Conservation (phyloP, 2,329 filamentous ascomycete species). For the Talaromyces sp. region DNA sequence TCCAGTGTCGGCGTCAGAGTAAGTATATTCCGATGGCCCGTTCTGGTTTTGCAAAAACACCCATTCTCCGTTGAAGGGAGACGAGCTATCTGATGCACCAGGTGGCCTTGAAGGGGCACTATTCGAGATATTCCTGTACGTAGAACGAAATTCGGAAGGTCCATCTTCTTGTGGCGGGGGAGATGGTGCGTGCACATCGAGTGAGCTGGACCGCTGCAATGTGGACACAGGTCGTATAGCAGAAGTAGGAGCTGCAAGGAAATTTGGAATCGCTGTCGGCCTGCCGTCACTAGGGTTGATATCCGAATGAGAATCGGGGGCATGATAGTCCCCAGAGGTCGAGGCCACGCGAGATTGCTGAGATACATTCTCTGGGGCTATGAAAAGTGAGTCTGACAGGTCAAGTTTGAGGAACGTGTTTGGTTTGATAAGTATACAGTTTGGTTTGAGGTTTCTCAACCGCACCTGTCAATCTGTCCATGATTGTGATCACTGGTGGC, state of each 20-base stretch:
- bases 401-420: neutral
- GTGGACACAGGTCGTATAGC: neutral
- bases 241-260: neutral
- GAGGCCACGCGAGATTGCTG: neutral
- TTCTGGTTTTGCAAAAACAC: neutral
- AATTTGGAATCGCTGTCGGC: neutral
- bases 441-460: neutral
- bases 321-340: neutral
- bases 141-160: neutral
- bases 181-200: slow-evolving; percentile 7
- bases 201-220: slow-evolving; percentile 7
- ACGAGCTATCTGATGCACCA: neutral
- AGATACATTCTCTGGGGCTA: neutral
- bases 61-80: neutral
- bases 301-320: neutral
- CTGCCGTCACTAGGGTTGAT: neutral
- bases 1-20: neutral
- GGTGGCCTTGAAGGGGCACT: neutral
- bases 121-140: neutral
- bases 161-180: neutral
- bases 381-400: neutral
- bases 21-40: neutral
- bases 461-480: neutral
- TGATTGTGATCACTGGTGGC: neutral
- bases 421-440: neutral